Evolutionary conservation across 2,329 filamentous ascomycete species (phyloP).

Genomic region (Alternaria dauci): DNA sequence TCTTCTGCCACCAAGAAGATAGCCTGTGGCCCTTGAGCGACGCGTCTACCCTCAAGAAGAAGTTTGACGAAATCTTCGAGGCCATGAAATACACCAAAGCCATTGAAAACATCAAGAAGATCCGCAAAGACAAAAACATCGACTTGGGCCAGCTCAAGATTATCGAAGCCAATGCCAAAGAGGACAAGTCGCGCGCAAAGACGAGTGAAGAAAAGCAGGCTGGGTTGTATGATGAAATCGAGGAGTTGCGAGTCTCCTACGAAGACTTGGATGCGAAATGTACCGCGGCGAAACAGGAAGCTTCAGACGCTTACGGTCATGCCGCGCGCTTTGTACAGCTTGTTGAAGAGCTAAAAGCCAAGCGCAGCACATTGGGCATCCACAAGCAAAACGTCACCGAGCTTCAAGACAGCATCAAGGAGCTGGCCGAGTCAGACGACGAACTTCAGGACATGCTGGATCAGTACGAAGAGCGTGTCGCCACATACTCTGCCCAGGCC

Average conservation of each 20-base stretch:
- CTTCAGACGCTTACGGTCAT: conserved; percentile 73
- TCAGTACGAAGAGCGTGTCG: conserved; percentile 79
- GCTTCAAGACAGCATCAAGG: conserved; percentile 75
- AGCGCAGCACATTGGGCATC: conserved; percentile 75
- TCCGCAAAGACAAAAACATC: conserved; percentile 83
- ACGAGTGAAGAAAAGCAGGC: conserved; percentile 62
- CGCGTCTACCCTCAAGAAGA: conserved; percentile 84
- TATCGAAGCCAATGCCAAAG: conserved; percentile 78
- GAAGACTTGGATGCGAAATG: conserved; percentile 45
- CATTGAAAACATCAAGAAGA: conserved; percentile 89
- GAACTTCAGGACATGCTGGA: conserved; percentile 75
- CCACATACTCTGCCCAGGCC: conserved; percentile 69
- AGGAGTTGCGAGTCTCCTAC: conserved; percentile 51
- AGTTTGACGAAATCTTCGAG: conserved; percentile 97
- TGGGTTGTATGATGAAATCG: conserved; percentile 72
- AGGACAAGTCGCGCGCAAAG: conserved; percentile 84
- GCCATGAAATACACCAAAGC: conserved; percentile 96
- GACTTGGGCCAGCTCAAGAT: conserved; percentile 77
- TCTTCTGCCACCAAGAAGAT: conserved; percentile 98
- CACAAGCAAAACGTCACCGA: conserved; percentile 75
- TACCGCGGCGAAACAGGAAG: conserved; percentile 55
- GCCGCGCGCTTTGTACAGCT: conserved; percentile 78
- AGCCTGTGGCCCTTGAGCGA: conserved; percentile 97
- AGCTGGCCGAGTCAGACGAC: conserved; percentile 80
- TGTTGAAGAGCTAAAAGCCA: conserved; percentile 77